Evolutionary conservation across 2,329 filamentous ascomycete genomes (phyloP), one percentile per base, ranked within the genome.

Genomic region (Fusarium chaquense): DNA sequence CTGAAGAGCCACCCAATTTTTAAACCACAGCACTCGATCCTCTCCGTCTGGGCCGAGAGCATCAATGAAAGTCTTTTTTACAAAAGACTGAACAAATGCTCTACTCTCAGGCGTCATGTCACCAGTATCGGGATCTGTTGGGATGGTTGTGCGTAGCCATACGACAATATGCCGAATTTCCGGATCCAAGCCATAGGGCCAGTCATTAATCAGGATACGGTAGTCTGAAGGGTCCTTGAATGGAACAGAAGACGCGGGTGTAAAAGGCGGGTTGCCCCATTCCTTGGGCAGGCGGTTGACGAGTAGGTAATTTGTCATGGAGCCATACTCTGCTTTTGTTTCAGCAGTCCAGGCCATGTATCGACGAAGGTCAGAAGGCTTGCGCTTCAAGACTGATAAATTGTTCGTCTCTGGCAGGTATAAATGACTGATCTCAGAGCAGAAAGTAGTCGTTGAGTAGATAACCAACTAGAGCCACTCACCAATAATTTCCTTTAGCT

Each of bases 1-100:
- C 83, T 98, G 97, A 77, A 98, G 81, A 28, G 90, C 89, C 63
- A 89, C 90, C 94, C 94, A 97, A 74, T 98, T 98, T 85, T 95
- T 97, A 82, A 98, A 98, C 93, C 94, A 98, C 65, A 94, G 78
- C 45, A 91, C 87, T 50, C 81, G 82, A 8, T 84, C 80, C 59
- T 81, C 79, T n/a, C 84, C 85, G 5, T 79, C 81, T 0, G 79
- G 77, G 0, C 84, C 85, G 15, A 92, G 80, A 32, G 79, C 81
- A n/a, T 86, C 82, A 35, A 86, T 82, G 76, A 98, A 98, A 18
- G 86, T 90, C 67, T 82, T 84, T 70, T 87, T 80, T 33, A 97
- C 90, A 77, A 93, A 98, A 12, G 84, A 83, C 47, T 89, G 85
- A 38, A 97, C 90, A 62, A 86, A 79, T 41, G 80, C 80, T 55